Evolutionary conservation across 371 early-diverging fungal species (phyloP), one percentile per base, ranked within the genome.

Genomic region (Rhizopus sp.): DNA sequence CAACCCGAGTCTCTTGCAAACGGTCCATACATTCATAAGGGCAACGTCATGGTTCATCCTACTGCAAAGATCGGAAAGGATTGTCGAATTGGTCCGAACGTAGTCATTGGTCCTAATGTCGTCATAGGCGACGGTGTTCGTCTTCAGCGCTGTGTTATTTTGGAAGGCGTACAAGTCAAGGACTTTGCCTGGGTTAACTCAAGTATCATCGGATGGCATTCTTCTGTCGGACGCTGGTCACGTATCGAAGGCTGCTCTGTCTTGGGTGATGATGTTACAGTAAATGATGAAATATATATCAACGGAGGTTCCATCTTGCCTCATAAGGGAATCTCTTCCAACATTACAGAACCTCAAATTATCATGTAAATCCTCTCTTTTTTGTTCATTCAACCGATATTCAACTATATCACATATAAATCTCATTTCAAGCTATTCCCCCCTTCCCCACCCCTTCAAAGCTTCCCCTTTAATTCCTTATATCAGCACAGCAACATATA

Each of bases 201-300:
- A 67, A 86, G 91, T 47, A 98, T 99, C 63, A 84, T 99, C 35
- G 99, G 99, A 54, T 98, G 98, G 98, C 88, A 94, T 75, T 93
- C 94, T 37, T 90, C 88, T 23, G 83, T 98, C 17, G 98, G 97
- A 6, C 84, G 89, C 55, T 97, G 96, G 98, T 82, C 94, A 10
- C 88, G 97, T 33, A 73, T 96, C 60, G 97, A 97, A 70, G 94
- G 94, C 13, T 90, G 88, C 34, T 89, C 94, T 4, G 97, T 97
- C 9, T 75, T 96, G 60, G 97, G 97, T 45, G 97, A 97, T 56
- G 96, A 97, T 73, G 97, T 97, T 29, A 90, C 90, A 38, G 84
- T 97, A 47, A 80, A 81, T 51, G 96, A 97, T 71, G 97, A 93
- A 69, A 76, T 97, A 41, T 97, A 92, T 69, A 79, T 96, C 63